These are phyloP conservation scores for Cystobasidium ongulense DNA, from an alignment of 768 basidiomycete species.

Conservation along the genomic window DNA sequence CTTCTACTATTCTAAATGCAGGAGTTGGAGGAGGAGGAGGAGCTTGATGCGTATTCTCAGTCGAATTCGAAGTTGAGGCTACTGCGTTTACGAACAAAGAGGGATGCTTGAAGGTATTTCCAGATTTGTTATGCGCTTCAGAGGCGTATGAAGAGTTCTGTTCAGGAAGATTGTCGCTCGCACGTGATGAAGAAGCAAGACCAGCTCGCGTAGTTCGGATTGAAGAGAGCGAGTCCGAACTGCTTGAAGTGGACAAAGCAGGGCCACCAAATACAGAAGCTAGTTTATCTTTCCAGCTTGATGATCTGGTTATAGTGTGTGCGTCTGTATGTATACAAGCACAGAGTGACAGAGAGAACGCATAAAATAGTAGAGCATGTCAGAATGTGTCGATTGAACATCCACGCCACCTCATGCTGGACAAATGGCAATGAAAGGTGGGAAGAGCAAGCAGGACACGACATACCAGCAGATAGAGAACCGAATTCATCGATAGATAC, in stretches of 20 bases:
- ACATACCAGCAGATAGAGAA: not conserved
- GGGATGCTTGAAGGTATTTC: not conserved
- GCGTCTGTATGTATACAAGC: not conserved
- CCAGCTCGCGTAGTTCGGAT: not conserved
- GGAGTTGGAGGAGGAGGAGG: not conserved
- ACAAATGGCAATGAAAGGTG: not conserved
- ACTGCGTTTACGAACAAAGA: not conserved
- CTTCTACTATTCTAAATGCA: constrained; percentile 5
- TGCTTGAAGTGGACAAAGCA: not conserved
- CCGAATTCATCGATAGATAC: not conserved
- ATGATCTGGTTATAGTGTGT: constrained; percentile 9
- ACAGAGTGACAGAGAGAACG: too few species aligned
- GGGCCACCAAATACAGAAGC: not conserved
- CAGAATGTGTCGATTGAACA: constrained; percentile 16
- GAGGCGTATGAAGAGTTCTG: not conserved
- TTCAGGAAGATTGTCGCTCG: not conserved
- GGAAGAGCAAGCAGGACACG: not conserved
- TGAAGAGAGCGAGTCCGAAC: not conserved
- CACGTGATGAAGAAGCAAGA: not conserved
- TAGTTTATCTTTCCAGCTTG: constrained; percentile 24
- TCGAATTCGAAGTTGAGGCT: not conserved
- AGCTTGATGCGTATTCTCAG: not conserved
- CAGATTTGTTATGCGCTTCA: too few species aligned
- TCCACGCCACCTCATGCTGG: not conserved
- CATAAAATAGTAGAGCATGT: not conserved